phyloP scores from a whole-genome alignment of 2,329 filamentous ascomycete species.

The Fusarium robinianum region DNA sequence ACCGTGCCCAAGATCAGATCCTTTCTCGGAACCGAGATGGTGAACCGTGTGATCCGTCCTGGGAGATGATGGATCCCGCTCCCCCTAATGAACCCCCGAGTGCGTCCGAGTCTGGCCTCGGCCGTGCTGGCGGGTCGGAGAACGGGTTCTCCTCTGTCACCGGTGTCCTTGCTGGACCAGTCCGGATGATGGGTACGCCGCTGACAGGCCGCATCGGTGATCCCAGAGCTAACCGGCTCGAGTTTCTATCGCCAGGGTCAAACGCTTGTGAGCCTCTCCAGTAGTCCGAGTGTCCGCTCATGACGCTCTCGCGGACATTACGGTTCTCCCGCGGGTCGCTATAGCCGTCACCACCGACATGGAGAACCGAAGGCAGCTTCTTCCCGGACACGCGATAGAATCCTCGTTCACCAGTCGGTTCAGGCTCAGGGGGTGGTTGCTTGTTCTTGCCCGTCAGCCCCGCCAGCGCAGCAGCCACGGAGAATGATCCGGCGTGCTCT shows the following conservation, averaged over 20 bases:
- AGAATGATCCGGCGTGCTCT: constrained; percentile 47
- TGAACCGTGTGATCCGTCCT: constrained; percentile 33
- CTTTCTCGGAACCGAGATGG: constrained; percentile 39
- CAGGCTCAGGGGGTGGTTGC: constrained; percentile 30
- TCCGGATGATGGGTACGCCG: constrained; percentile 63
- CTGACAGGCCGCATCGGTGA: constrained; percentile 64
- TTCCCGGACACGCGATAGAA: constrained; percentile 69
- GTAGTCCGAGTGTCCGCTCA: constrained; percentile 57
- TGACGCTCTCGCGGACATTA: constrained; percentile 40
- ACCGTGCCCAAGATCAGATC: constrained; percentile 26
- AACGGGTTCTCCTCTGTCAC: constrained; percentile 60
- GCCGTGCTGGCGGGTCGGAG: constrained; percentile 40
- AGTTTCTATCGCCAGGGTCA: constrained; percentile 40
- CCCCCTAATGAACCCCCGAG: constrained; percentile 30
- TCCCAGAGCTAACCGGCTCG: constrained; percentile 56
- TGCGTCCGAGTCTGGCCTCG: constrained; percentile 34
- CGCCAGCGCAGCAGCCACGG: constrained; percentile 55
- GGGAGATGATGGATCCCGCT: constrained; percentile 25
- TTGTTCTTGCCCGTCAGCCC: constrained; percentile 49
- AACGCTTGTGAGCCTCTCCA: constrained; percentile 59
- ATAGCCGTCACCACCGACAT: constrained; percentile 67
- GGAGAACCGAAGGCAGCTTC: constrained; percentile 66
- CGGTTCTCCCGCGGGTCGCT: constrained; percentile 48
- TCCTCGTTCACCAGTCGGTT: constrained; percentile 55
- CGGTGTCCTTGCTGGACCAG: constrained; percentile 68